phyloP scores from a whole-genome alignment of 306 rosid genomes.

The Sechiopsis laciniata region DNA sequence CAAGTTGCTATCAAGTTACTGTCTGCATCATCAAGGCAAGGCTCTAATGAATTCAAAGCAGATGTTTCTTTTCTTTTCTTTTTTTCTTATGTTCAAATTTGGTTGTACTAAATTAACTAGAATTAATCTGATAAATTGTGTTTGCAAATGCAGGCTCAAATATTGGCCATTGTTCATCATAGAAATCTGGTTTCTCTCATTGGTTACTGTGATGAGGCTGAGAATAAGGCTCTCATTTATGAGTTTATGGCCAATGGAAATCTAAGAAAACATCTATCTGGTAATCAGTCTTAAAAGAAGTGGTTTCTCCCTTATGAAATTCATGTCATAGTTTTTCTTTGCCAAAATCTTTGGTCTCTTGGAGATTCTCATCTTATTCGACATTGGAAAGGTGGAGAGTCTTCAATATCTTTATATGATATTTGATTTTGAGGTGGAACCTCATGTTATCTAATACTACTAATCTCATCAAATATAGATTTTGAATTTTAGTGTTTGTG shows the following conservation, averaged over 20 bases:
- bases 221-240: conserved; percentile 22
- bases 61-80: conserved; percentile 29
- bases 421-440: too few relatives aligned
- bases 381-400: too few relatives aligned
- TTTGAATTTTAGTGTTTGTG: neutral
- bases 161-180: conserved; percentile 26
- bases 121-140: neutral
- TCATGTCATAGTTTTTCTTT: neutral
- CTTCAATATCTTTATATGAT: too few relatives aligned
- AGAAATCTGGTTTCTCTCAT: conserved; percentile 31
- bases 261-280: conserved; percentile 17
- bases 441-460: too few relatives aligned
- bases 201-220: conserved; percentile 27
- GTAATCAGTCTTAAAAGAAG: neutral
- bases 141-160: conserved; percentile 24
- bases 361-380: too few relatives aligned
- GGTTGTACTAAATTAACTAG: neutral
- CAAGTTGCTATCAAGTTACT: conserved; percentile 43
- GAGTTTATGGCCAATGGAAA: conserved; percentile 29
- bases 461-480: neutral
- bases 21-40: conserved; percentile 33
- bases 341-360: neutral
- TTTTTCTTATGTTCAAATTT: neutral
- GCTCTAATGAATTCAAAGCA: conserved; percentile 28
- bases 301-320: neutral